These are phyloP conservation scores for Verticillium tricorpus DNA, from an alignment of 2,329 filamentous ascomycete species.

Conservation along the genomic window DNA sequence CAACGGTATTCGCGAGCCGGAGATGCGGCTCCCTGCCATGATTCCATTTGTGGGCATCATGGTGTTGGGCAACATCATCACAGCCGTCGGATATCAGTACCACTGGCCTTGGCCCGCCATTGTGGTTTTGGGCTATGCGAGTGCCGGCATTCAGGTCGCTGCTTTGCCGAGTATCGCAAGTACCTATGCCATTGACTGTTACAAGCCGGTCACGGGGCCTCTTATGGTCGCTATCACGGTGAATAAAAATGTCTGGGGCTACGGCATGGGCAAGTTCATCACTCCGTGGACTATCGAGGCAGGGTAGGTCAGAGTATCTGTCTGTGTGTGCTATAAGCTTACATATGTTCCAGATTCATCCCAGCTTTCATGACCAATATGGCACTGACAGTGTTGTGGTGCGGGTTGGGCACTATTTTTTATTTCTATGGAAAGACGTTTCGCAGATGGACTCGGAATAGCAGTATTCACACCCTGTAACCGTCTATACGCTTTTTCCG, in stretches of 20 bases:
- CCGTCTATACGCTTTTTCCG: too few species aligned
- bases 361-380: neutral
- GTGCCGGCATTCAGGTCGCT: constrained; percentile 25
- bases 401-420: neutral
- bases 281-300: neutral
- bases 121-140: constrained; percentile 41
- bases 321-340: neutral
- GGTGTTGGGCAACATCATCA: constrained; percentile 39
- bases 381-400: neutral
- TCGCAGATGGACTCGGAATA: neutral
- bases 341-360: neutral
- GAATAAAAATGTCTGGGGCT: neutral
- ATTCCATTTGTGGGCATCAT: constrained; percentile 39
- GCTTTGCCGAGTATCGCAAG: constrained; percentile 55
- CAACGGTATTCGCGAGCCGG: constrained; percentile 40
- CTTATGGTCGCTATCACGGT: constrained; percentile 1
- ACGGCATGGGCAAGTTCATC: neutral
- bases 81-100: constrained; percentile 40
- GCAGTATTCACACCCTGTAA: neutral
- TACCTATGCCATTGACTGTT: constrained; percentile 58
- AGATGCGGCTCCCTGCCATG: constrained; percentile 42
- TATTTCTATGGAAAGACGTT: neutral
- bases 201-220: constrained; percentile 56
- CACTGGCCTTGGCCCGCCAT: constrained; percentile 45
- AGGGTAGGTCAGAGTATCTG: neutral